Base-by-base conservation (phyloP, 2,329 filamentous ascomycete genomes). In the Fusarium denticulatum region DNA sequence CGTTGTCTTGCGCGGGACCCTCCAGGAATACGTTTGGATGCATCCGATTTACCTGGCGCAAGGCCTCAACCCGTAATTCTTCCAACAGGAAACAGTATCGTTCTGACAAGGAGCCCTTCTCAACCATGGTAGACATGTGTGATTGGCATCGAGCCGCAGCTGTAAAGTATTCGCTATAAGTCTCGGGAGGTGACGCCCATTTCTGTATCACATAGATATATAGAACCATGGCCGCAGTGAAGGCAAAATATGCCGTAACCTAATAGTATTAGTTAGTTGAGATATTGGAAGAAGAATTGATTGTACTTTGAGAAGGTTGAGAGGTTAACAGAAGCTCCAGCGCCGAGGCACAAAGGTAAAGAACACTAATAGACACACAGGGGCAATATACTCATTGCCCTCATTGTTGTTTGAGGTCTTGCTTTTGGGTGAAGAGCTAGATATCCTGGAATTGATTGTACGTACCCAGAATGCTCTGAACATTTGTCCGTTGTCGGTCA, bases 121-220 rank as follows among this genome's bases (percentile, higher is more conserved):
- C 73, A 1, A 77, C 71, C 37, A 78, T 77, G 20, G 62, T 52
- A 9, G 74, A 58, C 36, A 78, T 78, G 30, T 78, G 76, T 1
- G 69, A 69, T 14, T 78, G 76, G 18, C 76, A 78, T 52, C 64
- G 67, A 0, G 55, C 64, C 13, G 76, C 76, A 1, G 76, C 74
- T 26, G 64, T 52, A 26, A 78, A 71, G 12, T 78, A 75, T 9
- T 57, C 67, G 4, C 60, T 65, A 2, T 78, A 78, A 0, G 69
- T 57, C 15, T 77, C 73, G 4, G 73, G 73, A 1, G 76, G 66
- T 0, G 73, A 76, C 10, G 73, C 71, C 52, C 74, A 67, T 42
- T 78, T 74, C 16, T 78, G 76, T 3, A 78, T 78, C 4, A 78
- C 76, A 4, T 78, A 78, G 52, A 78, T 76, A 22, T 78, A 77